Conservation (phyloP, 306 rosid genomes). For the Rosa multiflora region DNA sequence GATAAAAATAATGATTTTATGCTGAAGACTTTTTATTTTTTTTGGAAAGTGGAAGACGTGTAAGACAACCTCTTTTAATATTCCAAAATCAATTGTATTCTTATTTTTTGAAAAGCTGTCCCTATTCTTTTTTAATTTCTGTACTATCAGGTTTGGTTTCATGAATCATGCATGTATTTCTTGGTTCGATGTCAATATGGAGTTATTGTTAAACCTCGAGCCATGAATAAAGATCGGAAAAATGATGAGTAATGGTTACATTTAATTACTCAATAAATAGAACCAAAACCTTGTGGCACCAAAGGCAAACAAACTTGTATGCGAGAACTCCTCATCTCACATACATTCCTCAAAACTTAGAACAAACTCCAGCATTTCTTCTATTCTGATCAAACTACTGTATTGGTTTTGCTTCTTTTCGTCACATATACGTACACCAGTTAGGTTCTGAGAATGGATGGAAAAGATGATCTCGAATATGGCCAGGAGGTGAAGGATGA, state of each 20-base stretch:
- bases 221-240: not conserved
- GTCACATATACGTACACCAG: not conserved
- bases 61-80: not conserved
- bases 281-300: not conserved
- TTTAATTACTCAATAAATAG: slow-evolving; percentile 7
- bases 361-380: not conserved
- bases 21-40: no score
- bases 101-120: not conserved
- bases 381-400: not conserved
- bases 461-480: slow-evolving; percentile 13
- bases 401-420: not conserved
- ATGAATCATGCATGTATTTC: not conserved
- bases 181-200: not conserved
- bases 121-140: not conserved
- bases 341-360: not conserved
- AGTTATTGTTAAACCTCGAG: not conserved
- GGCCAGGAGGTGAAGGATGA: slow-evolving; percentile 15
- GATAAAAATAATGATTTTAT: no score
- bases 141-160: not conserved
- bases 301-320: not conserved
- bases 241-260: not conserved
- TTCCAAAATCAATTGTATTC: not conserved
- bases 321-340: not conserved
- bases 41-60: no score
- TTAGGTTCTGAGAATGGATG: slow-evolving; percentile 17